Evolutionary conservation across 1,139 yeast genomes (phyloP), one percentile per base, ranked within the genome.

Genomic region (Hansenula sp.): DNA sequence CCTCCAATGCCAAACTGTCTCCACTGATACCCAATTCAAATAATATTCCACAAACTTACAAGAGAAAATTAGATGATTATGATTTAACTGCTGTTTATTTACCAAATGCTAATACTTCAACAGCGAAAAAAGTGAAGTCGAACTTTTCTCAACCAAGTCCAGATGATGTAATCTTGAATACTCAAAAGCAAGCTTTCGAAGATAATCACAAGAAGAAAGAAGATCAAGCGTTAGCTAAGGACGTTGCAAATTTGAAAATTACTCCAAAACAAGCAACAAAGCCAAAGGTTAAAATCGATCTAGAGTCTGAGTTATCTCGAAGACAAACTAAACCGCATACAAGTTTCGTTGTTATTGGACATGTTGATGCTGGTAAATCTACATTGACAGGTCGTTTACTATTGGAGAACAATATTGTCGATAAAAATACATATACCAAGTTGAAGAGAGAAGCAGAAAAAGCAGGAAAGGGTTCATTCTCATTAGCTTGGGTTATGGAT

Each of bases 281-380:
- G 41, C 71, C 72, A 15, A 60, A 57, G 32, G 49, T 54, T n/a
- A 60, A 63, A n/a, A 45, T 67, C 12, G 63, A 67, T 41, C 21
- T 60, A 7, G 58, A 56, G 12, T 47, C 62, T 10, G 81, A 75
- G 51, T 52, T 81, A 3, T 46, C 65, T 8, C 62, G 66, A 27
- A 57, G 70, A 17, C 65, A 65, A 33, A 47, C 62, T 13, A 85
- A 84, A 56, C 89, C 91, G 3, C 81, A 78, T 50, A 70, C 83
- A 44, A 81, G 91, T 17, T 85, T 88, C 62, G 96, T 89, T 27
- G 94, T 89, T 4, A 81, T 87, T 49, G 99, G 99, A 3, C 99
- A 94, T 67, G 98, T 94, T 17, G 99, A 94, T 67, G 96, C 98
- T 0, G 99, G 99, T 11, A 94, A 94, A 62, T 89, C 96, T 3